Evolutionary conservation across 768 basidiomycete species (phyloP), one percentile per base, ranked within the genome.

Genomic region (Rhizopogon rudus): DNA sequence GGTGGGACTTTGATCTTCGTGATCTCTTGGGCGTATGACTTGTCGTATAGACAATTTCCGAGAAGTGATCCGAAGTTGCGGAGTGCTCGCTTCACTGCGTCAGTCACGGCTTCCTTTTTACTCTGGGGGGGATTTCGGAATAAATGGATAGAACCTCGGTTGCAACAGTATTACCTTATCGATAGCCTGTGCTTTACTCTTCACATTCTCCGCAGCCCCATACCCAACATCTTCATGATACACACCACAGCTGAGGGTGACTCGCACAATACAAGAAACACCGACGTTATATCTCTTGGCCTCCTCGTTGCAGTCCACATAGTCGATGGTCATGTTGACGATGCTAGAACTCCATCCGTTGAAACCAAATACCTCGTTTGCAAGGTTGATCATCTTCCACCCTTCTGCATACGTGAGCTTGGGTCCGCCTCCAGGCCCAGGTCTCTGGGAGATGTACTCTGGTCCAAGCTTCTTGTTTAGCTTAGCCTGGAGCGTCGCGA

Each of bases 41-140:
- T 97, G 74, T 98, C 97, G 64, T 98, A 98, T n/a, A 98, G 72
- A 70, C 97, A 99, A 63, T 97, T 96, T 1, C 97, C 97, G 14
- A 98, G 77, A 2, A 98, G 75, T 67, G 95, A 97, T 40, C 97
- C 97, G 66, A 98, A 99, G 60, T 85, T 92, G 25, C 93, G 79
- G 8, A 99, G 77, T 1, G 93, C 84, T 33, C 96, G 86, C 71
- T 99, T 99, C 52, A 96, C 74, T 0, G 81, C 96, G 61, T 99
- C 97, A 0, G 97, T 99, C 0, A 98, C 87, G 1, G 97, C 95
- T 67, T 98, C 97, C 63, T 99, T 99, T 79, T 98, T 98, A 67
- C 91, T 93, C 97, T 99, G 62, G 49, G n/a, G 52, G 53, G 20
- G 14, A 48, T 22, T 37, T 39, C 6, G 55, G 53, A 14, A 45